Percentiles rank a stretch among this genome's conserved stretches.
phyloP scores from a whole-genome alignment of 257 asterid genomes.

The Paraleonurus japonicus region DNA sequence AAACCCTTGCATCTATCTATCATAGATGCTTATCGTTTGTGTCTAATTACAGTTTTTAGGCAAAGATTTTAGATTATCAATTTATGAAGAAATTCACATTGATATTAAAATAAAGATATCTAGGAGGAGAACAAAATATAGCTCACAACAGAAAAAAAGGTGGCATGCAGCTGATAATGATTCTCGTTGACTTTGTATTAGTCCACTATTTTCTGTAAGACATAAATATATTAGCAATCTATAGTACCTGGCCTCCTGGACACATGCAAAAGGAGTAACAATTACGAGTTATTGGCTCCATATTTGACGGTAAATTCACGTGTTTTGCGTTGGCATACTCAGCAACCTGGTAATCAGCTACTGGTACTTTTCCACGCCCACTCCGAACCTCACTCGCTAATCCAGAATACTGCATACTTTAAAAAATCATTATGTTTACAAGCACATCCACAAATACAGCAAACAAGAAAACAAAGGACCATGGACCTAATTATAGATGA shows the following conservation, averaged over 20 bases:
- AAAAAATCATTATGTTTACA: not conserved
- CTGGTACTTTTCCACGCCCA: constrained; percentile 95
- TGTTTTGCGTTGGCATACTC: constrained; percentile 45
- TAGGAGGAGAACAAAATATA: no score
- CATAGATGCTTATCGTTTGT: not conserved
- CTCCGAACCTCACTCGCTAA: constrained; percentile 72
- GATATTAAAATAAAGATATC: no score
- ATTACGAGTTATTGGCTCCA: constrained; percentile 46
- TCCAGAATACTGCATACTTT: constrained; percentile 65
- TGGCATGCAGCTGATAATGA: no score
- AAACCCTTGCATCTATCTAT: no score
- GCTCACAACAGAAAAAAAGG: no score
- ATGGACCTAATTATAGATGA: not conserved
- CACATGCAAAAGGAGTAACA: constrained; percentile 99
- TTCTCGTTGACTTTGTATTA: no score
- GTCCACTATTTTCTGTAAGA: not conserved
- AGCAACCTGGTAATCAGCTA: constrained; percentile 94
- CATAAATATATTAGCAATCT: not conserved
- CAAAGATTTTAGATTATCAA: not conserved
- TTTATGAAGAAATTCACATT: no score
- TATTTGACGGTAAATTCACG: constrained; percentile 28
- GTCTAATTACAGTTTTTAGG: not conserved
- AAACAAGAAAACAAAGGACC: not conserved
- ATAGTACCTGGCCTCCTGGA: constrained; percentile 95
- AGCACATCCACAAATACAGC: not conserved